Evolutionary conservation across 192 early-diverging fungal species (phyloP).

Genomic region (Rhizophagus sp.): DNA sequence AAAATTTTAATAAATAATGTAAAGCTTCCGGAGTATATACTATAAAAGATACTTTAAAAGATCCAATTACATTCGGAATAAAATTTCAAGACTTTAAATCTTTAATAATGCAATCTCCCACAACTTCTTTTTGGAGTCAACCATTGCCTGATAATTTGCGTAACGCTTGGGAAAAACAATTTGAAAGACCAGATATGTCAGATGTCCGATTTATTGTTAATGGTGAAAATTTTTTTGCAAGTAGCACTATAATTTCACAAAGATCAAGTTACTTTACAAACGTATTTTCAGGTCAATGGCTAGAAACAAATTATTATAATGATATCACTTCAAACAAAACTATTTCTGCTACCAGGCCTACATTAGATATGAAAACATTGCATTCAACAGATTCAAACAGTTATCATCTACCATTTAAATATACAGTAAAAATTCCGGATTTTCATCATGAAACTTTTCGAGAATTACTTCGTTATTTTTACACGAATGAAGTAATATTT

Average conservation of each 20-base stretch:
- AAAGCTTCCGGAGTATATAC: too few relatives aligned
- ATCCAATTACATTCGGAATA: background rate
- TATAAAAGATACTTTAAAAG: too few relatives aligned
- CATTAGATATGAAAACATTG: too few relatives aligned
- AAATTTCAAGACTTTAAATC: background rate
- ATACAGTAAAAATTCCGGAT: constrained; percentile 2
- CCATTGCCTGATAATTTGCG: background rate
- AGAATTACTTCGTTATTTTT: constrained; percentile 18
- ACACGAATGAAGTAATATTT: constrained; percentile 19
- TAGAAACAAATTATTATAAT: background rate
- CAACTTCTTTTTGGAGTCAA: background rate
- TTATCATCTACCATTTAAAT: background rate
- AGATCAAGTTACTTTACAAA: constrained; percentile 7
- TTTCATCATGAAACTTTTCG: constrained; percentile 12
- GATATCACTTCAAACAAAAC: too few relatives aligned
- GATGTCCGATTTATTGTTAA: constrained; percentile 12
- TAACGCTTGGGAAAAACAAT: background rate
- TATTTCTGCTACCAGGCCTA: too few relatives aligned
- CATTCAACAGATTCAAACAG: too few relatives aligned
- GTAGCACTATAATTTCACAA: constrained; percentile 3
- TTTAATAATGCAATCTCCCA: background rate
- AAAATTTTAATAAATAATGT: background rate
- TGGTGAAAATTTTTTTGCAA: background rate
- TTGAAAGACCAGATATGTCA: background rate
- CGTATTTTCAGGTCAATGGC: background rate